Conservation (phyloP, 768 basidiomycete genomes). For the Suillus discolor region DNA sequence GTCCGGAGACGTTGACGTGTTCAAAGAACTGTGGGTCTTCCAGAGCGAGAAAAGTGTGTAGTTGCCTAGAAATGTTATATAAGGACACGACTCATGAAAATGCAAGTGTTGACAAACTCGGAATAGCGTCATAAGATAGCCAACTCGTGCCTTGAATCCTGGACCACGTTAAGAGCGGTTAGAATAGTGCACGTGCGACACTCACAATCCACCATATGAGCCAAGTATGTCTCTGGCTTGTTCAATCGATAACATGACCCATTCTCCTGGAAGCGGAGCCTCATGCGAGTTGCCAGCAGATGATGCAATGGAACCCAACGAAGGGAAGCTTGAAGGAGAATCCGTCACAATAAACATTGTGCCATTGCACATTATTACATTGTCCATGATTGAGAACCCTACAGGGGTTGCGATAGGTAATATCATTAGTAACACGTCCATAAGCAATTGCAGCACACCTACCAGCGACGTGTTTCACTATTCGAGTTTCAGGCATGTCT, state of each 20-base stretch:
- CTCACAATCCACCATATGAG: conserved; percentile 53
- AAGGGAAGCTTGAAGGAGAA: conserved; percentile 60
- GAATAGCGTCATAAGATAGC: conserved; percentile 55
- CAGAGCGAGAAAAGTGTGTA: conserved; percentile 77
- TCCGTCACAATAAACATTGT: conserved; percentile 78
- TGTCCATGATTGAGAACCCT: conserved; percentile 88
- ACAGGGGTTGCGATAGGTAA: conserved; percentile 5
- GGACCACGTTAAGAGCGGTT: not conserved
- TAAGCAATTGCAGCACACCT: conserved; percentile 12
- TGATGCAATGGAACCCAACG: conserved; percentile 51
- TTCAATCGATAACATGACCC: conserved; percentile 57
- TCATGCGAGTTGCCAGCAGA: conserved; percentile 36
- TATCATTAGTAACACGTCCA: conserved; percentile 6
- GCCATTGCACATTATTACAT: conserved; percentile 73
- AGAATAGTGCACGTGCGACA: conserved; percentile 21
- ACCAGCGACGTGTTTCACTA: conserved; percentile 72
- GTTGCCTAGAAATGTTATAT: conserved; percentile 44
- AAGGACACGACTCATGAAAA: conserved; percentile 6
- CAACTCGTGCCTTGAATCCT: conserved; percentile 74
- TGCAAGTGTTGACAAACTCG: conserved; percentile 42
- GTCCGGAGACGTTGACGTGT: conserved; percentile 41
- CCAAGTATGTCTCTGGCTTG: conserved; percentile 55
- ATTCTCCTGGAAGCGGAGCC: conserved; percentile 51
- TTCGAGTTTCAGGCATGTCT: conserved; percentile 54
- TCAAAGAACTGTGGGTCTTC: conserved; percentile 72